phyloP scores from a whole-genome alignment of 805 yeast species.

The Candida tibetensis region DNA sequence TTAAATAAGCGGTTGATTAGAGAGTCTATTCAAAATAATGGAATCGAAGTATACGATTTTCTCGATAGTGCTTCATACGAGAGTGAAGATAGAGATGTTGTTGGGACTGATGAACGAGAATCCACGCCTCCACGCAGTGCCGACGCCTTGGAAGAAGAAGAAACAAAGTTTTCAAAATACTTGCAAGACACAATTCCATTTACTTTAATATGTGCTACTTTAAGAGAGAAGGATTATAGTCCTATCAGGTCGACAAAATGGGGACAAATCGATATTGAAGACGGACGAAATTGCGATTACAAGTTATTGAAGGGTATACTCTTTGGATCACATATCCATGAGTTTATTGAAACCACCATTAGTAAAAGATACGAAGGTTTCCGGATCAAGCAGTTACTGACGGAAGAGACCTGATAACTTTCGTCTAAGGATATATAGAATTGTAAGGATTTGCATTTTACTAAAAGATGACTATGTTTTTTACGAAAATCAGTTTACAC shows the following conservation, averaged over 20 bases:
- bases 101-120: conserved; percentile 2
- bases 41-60: conserved; percentile 41
- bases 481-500: too few species aligned
- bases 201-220: conserved; percentile 13
- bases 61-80: conserved; percentile 13
- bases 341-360: conserved; percentile 23
- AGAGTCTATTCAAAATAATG: conserved; percentile 49
- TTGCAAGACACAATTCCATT: conserved; percentile 21
- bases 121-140: neutral
- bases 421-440: too few species aligned
- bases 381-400: neutral
- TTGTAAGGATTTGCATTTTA: too few species aligned
- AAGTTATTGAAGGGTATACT: conserved; percentile 17
- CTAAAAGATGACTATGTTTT: too few species aligned
- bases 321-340: conserved; percentile 25
- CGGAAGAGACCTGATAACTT: too few species aligned
- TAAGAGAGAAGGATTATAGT: conserved; percentile 6
- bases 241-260: conserved; percentile 14
- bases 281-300: conserved; percentile 18
- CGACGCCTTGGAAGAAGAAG: conserved; percentile 11
- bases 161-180: conserved; percentile 9
- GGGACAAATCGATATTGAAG: conserved; percentile 19
- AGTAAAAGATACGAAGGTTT: conserved; percentile 18
- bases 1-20: conserved; percentile 54
- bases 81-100: neutral